Evolutionary conservation across 192 early-diverging fungal species (phyloP).

Genomic region (Linnemannia zychae): DNA sequence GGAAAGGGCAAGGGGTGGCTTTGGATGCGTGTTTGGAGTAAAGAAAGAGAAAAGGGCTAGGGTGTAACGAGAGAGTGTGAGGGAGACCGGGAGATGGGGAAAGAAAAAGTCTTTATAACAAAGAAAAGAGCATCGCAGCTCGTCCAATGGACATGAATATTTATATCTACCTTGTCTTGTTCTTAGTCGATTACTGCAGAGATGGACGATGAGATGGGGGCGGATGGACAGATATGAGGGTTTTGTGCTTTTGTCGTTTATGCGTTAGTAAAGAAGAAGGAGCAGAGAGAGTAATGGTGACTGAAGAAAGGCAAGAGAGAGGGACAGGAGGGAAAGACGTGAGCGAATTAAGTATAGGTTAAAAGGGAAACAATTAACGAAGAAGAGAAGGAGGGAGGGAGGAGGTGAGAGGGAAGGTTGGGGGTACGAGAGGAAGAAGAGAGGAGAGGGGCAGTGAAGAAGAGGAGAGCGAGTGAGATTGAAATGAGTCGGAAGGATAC

Average conservation of each 20-base stretch:
- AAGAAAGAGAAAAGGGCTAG: background rate
- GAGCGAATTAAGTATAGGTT: no score
- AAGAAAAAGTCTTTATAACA: background rate
- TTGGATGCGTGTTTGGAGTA: background rate
- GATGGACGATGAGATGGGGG: background rate
- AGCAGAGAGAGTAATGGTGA: no score
- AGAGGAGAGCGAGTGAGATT: background rate
- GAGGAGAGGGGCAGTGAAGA: background rate
- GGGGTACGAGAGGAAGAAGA: background rate
- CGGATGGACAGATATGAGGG: no score
- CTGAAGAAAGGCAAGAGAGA: no score
- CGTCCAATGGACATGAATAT: background rate
- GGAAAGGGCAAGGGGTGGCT: background rate
- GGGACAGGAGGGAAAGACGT: no score
- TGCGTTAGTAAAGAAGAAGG: no score
- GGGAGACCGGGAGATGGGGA: background rate
- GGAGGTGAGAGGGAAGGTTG: background rate
- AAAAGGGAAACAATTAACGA: background rate
- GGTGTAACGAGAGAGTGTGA: background rate
- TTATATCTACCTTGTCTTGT: background rate
- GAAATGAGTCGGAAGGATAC: background rate
- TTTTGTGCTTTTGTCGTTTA: no score
- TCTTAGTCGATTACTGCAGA: background rate
- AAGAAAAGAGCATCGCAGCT: background rate
- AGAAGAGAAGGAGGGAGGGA: no score